A percentile compares a stretch with the other conserved stretches of the same genome.
Conservation (phyloP, 345 rosid species). For the Camelina neglecta region DNA sequence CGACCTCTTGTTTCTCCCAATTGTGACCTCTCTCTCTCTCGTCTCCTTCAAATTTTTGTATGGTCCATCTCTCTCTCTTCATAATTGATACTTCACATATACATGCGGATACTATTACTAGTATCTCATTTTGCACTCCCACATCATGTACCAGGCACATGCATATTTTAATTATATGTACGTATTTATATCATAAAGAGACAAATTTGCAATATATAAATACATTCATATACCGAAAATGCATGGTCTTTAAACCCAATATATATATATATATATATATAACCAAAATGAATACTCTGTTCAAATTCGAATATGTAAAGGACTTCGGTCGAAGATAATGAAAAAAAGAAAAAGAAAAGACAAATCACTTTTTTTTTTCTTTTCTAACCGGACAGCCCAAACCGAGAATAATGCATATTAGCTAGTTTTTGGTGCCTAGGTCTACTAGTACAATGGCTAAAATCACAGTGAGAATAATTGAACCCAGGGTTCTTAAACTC, state of each 20-base stretch:
- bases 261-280: no score
- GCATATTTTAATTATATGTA: background rate
- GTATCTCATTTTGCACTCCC: constrained; percentile 33
- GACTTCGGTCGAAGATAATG: background rate
- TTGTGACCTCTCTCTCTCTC: constrained; percentile 42
- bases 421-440: background rate
- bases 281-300: background rate
- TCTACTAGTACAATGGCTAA: background rate
- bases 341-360: background rate
- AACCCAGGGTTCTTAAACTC: no score
- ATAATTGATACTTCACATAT: constrained; percentile 25
- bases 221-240: background rate
- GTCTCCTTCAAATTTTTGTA: constrained; percentile 29
- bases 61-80: constrained; percentile 19
- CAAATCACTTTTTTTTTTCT: background rate
- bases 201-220: background rate
- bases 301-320: background rate
- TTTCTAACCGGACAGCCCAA: background rate
- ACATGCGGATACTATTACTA: constrained; percentile 31
- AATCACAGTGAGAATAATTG: background rate
- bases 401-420: background rate
- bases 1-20: constrained; percentile 38
- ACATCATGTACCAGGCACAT: constrained; percentile 1
- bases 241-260: background rate
- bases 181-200: background rate